These are phyloP conservation scores for Przewalskia tangutica DNA, from an alignment of 257 asterid species.

Conservation along the genomic window DNA sequence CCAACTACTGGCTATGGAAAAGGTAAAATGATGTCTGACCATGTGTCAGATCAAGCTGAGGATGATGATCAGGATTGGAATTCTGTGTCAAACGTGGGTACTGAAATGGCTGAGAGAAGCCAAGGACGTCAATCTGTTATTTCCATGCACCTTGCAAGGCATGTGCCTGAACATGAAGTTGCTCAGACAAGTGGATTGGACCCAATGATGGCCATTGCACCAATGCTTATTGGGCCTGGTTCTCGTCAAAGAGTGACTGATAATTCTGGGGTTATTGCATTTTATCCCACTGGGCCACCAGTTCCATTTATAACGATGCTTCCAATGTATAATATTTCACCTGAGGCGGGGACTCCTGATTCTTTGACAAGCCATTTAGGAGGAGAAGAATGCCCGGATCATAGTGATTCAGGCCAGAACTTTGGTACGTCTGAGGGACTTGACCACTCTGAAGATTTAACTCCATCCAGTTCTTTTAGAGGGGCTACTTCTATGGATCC, in stretches of 20 bases:
- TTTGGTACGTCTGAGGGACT: slow-evolving; percentile 34
- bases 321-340: slow-evolving; percentile 62
- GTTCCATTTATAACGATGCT: slow-evolving; percentile 95
- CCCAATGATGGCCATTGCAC: slow-evolving; percentile 52
- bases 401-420: slow-evolving; percentile 36
- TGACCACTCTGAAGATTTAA: slow-evolving; percentile 46
- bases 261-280: slow-evolving; percentile 62
- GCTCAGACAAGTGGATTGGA: slow-evolving; percentile 80
- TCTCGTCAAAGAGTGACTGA: slow-evolving; percentile 52
- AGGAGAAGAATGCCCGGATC: slow-evolving; percentile 40
- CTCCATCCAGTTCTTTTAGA: slow-evolving; percentile 34
- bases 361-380: slow-evolving; percentile 41
- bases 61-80: slow-evolving; percentile 57
- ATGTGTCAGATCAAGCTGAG: slow-evolving; percentile 31
- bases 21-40: slow-evolving; percentile 51
- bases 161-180: slow-evolving; percentile 44
- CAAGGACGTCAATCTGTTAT: slow-evolving; percentile 39
- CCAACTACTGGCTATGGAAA: slow-evolving; percentile 33
- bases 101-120: slow-evolving; percentile 47
- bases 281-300: slow-evolving; percentile 96
- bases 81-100: slow-evolving; percentile 25
- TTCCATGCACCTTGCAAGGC: slow-evolving; percentile 44
- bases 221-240: slow-evolving; percentile 69
- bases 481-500: slow-evolving; percentile 33
- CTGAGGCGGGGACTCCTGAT: slow-evolving; percentile 51